Base-by-base conservation (phyloP, 1,284 basidiomycete species). In the Tylopilus orsonianus region DNA sequence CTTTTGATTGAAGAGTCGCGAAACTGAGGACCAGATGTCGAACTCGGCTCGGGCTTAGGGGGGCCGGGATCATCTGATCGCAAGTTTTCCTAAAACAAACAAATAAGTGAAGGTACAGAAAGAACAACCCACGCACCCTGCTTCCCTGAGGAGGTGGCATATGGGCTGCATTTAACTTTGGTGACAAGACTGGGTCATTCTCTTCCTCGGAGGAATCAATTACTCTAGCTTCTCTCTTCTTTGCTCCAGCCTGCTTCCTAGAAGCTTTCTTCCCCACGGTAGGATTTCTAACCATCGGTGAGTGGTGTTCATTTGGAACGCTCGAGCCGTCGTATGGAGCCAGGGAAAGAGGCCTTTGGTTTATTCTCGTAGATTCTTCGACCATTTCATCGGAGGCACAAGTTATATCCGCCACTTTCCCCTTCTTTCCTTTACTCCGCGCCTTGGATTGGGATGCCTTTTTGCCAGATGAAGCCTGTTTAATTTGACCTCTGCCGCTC, bases 121-220 rank as follows among this genome's bases (percentile, higher is more conserved):
- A 41, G n/a, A 9, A 24, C 9, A 32, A 6, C 1, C 7, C 4
- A 2, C 22, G 16, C 50, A 62, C 62, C 56, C 59, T 57, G 56
- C 45, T 53, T 38, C 40, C 38, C 38, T 46, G 41, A 24, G 12
- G 29, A 22, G 32, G 33, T 23, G 41, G 38, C 8, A 32, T 34
- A 36, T 12, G 20, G 18, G 16, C 2, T 16, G 30, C 10, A 18
- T 26, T 26, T 14, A 33, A 32, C 9, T 20, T 45, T n/a, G 26
- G 29, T 8, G 30, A 33, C 33, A 32, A 16, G 13, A 23, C 13
- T 4, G 3, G 26, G 33, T 55, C 65, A 8, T 61, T 50, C 6
- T 59, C 57, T 16, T 65, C 64, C 14, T 59, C 64, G 14, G 45
- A 46, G 8, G 52, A 54, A 32, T 59, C 41, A n/a, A 64, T 35